Conservation (phyloP, 352 stramenopile genomes). For the Globisporangium okanoganense region DNA sequence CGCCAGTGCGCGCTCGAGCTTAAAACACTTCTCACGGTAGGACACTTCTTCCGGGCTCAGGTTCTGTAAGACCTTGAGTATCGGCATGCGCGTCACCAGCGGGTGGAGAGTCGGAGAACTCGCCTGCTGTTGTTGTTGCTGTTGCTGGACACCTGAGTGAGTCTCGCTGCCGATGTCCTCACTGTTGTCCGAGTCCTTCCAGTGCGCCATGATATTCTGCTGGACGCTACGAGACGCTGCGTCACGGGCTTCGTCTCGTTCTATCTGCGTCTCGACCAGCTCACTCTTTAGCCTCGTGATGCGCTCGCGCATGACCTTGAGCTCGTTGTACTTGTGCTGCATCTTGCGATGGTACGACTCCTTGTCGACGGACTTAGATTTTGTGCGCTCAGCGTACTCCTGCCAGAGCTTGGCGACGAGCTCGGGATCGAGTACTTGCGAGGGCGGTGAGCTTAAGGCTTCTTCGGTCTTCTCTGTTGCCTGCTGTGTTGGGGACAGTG, state of each 20-base stretch:
- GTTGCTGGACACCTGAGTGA: neutral
- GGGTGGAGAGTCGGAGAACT: neutral
- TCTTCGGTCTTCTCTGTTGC: neutral
- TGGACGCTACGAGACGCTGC: conserved; percentile 8
- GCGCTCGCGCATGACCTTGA: conserved; percentile 45
- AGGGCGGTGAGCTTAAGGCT: neutral
- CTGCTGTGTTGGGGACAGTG: neutral
- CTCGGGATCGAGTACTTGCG: conserved; percentile 25
- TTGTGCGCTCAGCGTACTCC: conserved; percentile 50
- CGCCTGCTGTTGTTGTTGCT: neutral
- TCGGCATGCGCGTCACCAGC: neutral
- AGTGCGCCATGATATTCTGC: conserved; percentile 1
- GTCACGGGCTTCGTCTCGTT: conserved; percentile 36
- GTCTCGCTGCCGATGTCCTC: neutral
- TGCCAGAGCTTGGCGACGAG: conserved; percentile 59
- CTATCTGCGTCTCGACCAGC: conserved; percentile 24
- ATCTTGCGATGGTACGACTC: conserved; percentile 68
- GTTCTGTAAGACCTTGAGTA: conserved; percentile 10
- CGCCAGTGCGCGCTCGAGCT: conserved; percentile 48
- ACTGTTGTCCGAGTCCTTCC: conserved; percentile 10
- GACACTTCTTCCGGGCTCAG: conserved; percentile 29
- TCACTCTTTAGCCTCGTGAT: conserved; percentile 44
- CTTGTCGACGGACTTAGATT: conserved; percentile 39
- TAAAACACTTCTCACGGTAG: conserved; percentile 49
- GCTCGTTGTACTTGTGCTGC: conserved; percentile 66